phyloP scores from a whole-genome alignment of 2,329 filamentous ascomycete species.

The Nigrograna mackinnonii region DNA sequence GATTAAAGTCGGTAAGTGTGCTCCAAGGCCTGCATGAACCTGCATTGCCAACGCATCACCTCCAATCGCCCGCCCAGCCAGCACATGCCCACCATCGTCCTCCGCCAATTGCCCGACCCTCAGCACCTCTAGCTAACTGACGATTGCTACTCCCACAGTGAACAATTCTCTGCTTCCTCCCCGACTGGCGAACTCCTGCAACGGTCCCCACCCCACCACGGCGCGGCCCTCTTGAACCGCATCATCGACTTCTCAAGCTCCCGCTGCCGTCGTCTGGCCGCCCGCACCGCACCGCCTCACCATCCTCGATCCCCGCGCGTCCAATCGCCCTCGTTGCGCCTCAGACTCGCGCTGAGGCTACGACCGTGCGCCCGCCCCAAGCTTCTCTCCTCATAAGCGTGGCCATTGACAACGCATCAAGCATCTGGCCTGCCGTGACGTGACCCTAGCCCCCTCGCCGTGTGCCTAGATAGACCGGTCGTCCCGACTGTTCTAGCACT shows the following conservation, averaged over 20 bases:
- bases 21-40: conserved; percentile 40
- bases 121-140: conserved; percentile 36
- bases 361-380: conserved; percentile 31
- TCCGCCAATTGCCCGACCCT: conserved; percentile 41
- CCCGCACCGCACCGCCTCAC: conserved; percentile 37
- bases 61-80: conserved; percentile 44
- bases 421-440: conserved; percentile 40
- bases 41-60: conserved; percentile 49
- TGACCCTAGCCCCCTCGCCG: conserved; percentile 33
- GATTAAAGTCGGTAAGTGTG: conserved; percentile 42
- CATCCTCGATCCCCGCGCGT: conserved; percentile 10
- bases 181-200: conserved; percentile 37
- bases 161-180: conserved; percentile 29
- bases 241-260: conserved; percentile 16
- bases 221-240: conserved; percentile 37
- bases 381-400: conserved; percentile 41
- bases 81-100: conserved; percentile 39
- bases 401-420: conserved; percentile 50
- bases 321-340: conserved; percentile 32
- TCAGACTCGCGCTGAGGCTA: conserved; percentile 32
- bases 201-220: conserved; percentile 39
- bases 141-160: conserved; percentile 35
- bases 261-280: conserved; percentile 16
- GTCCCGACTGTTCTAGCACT: conserved; percentile 27
- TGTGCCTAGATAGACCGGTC: conserved; percentile 32